Conservation (phyloP, 495 filamentous ascomycete genomes). For the Penicillium waksmanii region DNA sequence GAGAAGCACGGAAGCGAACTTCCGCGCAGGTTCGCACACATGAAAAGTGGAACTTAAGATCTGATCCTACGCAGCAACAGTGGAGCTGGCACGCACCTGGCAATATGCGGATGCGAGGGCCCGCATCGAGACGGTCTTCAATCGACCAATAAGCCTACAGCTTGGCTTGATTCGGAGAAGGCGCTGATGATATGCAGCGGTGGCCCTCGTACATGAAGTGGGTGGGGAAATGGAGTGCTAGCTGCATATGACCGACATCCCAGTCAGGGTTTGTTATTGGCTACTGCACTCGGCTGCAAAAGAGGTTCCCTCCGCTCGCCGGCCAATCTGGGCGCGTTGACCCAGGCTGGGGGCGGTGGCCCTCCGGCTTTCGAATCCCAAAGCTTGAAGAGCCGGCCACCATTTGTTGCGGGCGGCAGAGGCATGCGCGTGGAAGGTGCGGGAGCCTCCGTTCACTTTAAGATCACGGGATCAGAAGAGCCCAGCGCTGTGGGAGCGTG, state of each 20-base stretch:
- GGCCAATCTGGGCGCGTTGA: constrained; percentile 40
- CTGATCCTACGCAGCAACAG: constrained; percentile 4
- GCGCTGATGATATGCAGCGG: constrained; percentile 26
- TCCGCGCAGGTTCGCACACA: constrained; percentile 10
- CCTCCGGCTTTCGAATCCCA: constrained; percentile 37
- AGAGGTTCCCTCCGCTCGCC: constrained; percentile 27
- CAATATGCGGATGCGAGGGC: constrained; percentile 36
- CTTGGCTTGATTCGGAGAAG: constrained; percentile 14
- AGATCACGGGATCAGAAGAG: constrained; percentile 49
- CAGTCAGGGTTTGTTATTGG: constrained; percentile 37
- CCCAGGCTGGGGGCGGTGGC: constrained; percentile 23
- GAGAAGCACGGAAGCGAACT: not conserved
- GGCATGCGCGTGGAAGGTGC: constrained; percentile 39
- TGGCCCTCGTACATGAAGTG: constrained; percentile 14
- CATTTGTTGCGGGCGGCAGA: constrained; percentile 44
- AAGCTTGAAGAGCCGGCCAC: constrained; percentile 27
- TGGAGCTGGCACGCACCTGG: constrained; percentile 29
- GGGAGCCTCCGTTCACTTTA: constrained; percentile 45
- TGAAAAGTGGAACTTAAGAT: constrained; percentile 9
- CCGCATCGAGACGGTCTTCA: constrained; percentile 24
- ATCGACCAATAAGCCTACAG: constrained; percentile 27
- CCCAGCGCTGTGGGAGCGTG: constrained; percentile 45
- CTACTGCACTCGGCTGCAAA: constrained; percentile 28
- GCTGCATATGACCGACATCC: constrained; percentile 40
- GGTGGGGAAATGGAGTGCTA: constrained; percentile 32